These are phyloP conservation scores for Vachellia collinsii DNA, from an alignment of 306 rosid species.

Conservation along the genomic window DNA sequence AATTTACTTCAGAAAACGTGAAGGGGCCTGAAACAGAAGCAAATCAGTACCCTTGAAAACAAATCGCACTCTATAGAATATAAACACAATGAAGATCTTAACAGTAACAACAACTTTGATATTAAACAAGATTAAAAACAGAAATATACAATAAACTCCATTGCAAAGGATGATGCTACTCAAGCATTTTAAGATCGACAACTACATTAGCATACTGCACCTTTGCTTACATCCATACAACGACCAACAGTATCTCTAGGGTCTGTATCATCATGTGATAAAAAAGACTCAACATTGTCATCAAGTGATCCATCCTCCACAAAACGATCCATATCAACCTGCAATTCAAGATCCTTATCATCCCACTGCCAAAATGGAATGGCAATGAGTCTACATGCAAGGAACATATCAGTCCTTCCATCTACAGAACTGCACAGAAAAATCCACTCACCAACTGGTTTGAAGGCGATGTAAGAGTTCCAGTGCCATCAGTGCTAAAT, in stretches of 20 bases:
- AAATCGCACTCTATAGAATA: conserved; percentile 1
- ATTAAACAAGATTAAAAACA: not conserved
- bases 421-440: conserved; percentile 37
- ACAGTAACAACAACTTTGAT: too few relatives aligned
- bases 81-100: not conserved
- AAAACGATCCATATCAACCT: conserved; percentile 97
- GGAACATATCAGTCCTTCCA: conserved; percentile 60
- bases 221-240: conserved; percentile 98
- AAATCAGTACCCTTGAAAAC: conserved; percentile 38
- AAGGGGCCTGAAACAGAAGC: conserved; percentile 62
- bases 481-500: conserved; percentile 80
- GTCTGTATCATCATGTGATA: conserved; percentile 94
- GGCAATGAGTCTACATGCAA: conserved; percentile 81
- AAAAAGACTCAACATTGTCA: conserved; percentile 97
- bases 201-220: conserved; percentile 52
- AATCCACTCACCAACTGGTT: conserved; percentile 87
- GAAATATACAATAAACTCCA: conserved; percentile 5
- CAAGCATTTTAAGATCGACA: conserved; percentile 14
- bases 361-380: conserved; percentile 98
- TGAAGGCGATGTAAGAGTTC: conserved; percentile 90
- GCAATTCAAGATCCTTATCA: conserved; percentile 98
- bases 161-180: conserved; percentile 8
- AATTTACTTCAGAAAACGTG: conserved; percentile 68
- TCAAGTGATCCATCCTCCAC: conserved; percentile 98
- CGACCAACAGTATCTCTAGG: conserved; percentile 93